Evolutionary conservation across 352 stramenopile species (phyloP).

Genomic region (Phytophthora multivora): DNA sequence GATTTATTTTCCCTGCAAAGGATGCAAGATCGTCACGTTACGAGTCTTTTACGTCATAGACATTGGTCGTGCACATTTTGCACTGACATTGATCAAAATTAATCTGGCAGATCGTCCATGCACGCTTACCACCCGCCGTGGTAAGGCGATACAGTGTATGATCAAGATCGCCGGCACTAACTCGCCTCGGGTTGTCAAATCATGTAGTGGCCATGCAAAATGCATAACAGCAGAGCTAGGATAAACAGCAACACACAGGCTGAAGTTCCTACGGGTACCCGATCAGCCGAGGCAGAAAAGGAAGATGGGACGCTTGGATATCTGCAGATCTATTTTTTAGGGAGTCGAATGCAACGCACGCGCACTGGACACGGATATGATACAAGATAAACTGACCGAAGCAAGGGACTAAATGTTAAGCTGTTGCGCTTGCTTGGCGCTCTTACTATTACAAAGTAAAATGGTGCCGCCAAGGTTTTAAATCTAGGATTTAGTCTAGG

Average conservation of each 20-base stretch:
- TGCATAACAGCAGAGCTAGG: background rate
- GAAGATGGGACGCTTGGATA: conserved; percentile 10
- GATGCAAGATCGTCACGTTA: conserved; percentile 1
- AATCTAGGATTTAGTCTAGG: no score
- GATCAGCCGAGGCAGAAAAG: conserved; percentile 5
- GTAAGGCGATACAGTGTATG: conserved; percentile 14
- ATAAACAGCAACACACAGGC: background rate
- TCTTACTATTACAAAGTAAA: no score
- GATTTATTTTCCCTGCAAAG: conserved; percentile 29
- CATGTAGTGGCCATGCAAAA: background rate
- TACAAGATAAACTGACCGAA: no score
- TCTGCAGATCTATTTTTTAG: conserved; percentile 7
- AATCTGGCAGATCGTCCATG: conserved; percentile 22
- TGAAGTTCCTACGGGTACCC: conserved; percentile 23
- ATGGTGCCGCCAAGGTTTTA: background rate
- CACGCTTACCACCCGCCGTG: conserved; percentile 17
- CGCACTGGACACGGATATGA: no score
- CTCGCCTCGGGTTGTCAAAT: no score
- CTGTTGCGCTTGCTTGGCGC: no score
- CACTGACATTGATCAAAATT: conserved; percentile 5
- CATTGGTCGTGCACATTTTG: background rate
- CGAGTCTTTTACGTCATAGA: background rate
- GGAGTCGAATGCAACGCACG: conserved; percentile 1
- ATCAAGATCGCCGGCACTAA: conserved; percentile 15
- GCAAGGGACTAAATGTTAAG: no score